Percentiles rank a stretch among this genome's conserved stretches.
These are phyloP conservation scores for Wickerhamomyces alni DNA, from an alignment of 805 yeast genomes.

Conservation along the genomic window DNA sequence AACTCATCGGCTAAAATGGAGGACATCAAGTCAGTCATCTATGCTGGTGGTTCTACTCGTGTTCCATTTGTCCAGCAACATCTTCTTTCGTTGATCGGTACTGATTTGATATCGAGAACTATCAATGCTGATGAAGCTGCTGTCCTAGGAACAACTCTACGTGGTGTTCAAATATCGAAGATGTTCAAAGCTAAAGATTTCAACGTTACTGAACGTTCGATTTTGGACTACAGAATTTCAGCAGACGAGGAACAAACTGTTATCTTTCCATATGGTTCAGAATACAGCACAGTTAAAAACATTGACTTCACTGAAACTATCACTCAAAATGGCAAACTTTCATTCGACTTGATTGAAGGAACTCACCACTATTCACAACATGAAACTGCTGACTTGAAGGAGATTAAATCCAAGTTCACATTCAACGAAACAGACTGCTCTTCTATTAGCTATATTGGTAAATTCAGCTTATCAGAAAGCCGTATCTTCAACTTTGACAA, in stretches of 20 bases:
- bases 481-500: slow-evolving; percentile 42
- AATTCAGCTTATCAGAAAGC: slow-evolving; percentile 40
- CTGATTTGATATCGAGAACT: slow-evolving; percentile 62
- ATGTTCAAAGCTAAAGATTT: slow-evolving; percentile 61
- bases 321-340: slow-evolving; percentile 24
- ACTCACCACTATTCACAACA: slow-evolving; percentile 19
- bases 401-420: slow-evolving; percentile 20
- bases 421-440: slow-evolving; percentile 33
- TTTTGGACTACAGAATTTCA: slow-evolving; percentile 40
- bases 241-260: slow-evolving; percentile 23
- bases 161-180: slow-evolving; percentile 71
- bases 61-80: slow-evolving; percentile 79
- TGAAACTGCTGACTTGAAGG: slow-evolving; percentile 10
- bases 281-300: slow-evolving; percentile 27
- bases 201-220: slow-evolving; percentile 48
- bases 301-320: slow-evolving; percentile 32
- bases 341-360: slow-evolving; percentile 30
- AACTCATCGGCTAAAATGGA: slow-evolving; percentile 23
- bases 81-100: slow-evolving; percentile 48
- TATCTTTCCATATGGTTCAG: slow-evolving; percentile 44
- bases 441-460: slow-evolving; percentile 32
- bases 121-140: slow-evolving; percentile 96
- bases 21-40: slow-evolving; percentile 58
- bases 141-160: slow-evolving; percentile 81
- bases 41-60: slow-evolving; percentile 88